Evolutionary conservation across 2,329 filamentous ascomycete genomes (phyloP), one percentile per base, ranked within the genome.

Genomic region (Mycosphaerella arachidis): DNA sequence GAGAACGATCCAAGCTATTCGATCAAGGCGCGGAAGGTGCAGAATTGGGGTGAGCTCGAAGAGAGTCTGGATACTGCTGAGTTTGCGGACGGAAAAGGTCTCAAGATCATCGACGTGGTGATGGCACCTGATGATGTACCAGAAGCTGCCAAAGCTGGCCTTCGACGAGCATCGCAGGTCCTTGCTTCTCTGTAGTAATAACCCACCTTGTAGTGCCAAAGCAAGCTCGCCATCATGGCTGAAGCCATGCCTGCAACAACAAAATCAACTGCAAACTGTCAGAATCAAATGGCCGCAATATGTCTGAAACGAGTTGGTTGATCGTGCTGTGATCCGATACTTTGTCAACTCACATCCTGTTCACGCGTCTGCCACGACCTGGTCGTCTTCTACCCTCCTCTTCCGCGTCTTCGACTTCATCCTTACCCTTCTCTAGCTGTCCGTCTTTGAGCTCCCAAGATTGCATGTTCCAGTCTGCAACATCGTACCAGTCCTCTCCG

Each of bases 401-500:
- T 53, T 67, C 76, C 46, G 77, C 77, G 60, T 92, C 89, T 71
- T 81, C 79, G 29, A 93, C 90, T 71, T 94, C 90, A 69, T 93
- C 90, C 68, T 90, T 87, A 0, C 90, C 90, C 76, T 94, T 94
- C 73, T 90, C 88, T 7, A 93, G 76, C 66, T 90, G 87, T 62
- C 89, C 87, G 8, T 84, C 67, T 29, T 65, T 66, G 54, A 72
- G 43, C 35, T 70, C 69, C 63, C 66, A 57, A 1, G 57, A 48
- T 51, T 61, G 59, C 53, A 94, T 73, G 0, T 84, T 84, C 89
- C 90, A 93, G 75, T 91, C 88, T 56, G 91, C 87, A 70, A 84
- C 84, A 74, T 95, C 91, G 71, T 92, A 92, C 89, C 90, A 95
- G 72, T 95, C 91, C 77, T 95, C 91, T 10, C 90, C 90, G 71